Evolutionary conservation across 768 basidiomycete species (phyloP).

Genomic region (Serpula lacrymans): DNA sequence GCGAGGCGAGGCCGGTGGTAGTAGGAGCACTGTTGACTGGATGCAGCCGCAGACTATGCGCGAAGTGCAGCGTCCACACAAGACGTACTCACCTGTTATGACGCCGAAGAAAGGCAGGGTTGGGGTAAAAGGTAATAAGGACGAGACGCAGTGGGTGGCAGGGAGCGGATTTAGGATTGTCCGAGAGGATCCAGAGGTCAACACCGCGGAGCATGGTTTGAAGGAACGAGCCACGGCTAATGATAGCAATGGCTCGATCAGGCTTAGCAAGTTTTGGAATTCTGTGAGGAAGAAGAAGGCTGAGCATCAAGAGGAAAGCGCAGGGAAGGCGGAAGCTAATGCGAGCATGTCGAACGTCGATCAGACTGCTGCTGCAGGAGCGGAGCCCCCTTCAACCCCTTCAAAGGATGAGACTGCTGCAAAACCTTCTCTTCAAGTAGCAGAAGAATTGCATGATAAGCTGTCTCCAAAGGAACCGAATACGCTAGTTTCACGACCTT

Average conservation of each 20-base stretch:
- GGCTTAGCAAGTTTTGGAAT: constrained; percentile 16
- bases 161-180: constrained; percentile 44
- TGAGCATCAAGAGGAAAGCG: constrained; percentile 8
- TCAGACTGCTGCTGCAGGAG: constrained; percentile 23
- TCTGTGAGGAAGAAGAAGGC: constrained; percentile 17
- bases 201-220: constrained; percentile 8
- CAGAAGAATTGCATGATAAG: no score
- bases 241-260: no score
- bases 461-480: constrained; percentile 1
- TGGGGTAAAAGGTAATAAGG: constrained; percentile 8
- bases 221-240: constrained; percentile 10
- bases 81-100: constrained; percentile 7
- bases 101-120: constrained; percentile 13
- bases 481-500: constrained; percentile 7
- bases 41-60: background rate
- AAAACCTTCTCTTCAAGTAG: no score
- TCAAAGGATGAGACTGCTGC: no score
- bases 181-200: constrained; percentile 30
- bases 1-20: constrained; percentile 17
- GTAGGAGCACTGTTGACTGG: constrained; percentile 9
- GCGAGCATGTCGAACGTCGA: constrained; percentile 20
- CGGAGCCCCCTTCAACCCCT: constrained; percentile 20
- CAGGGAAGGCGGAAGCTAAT: constrained; percentile 27
- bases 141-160: constrained; percentile 23
- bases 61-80: background rate